Conservation (phyloP, 2,329 filamentous ascomycete species). For the Colletotrichum agaves region DNA sequence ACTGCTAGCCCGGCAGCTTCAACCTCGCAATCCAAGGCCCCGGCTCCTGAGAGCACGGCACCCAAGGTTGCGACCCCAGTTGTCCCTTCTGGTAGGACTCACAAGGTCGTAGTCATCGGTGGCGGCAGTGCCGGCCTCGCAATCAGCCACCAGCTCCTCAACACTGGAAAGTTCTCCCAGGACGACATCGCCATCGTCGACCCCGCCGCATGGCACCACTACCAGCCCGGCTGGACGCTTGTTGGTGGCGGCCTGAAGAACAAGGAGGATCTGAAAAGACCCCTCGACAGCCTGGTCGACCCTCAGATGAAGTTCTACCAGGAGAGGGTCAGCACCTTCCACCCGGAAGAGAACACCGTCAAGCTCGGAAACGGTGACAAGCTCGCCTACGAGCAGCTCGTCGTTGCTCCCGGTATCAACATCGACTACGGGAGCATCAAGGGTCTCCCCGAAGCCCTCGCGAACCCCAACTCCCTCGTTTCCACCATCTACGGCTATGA, state of each 20-base stretch:
- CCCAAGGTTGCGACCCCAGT: background rate
- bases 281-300: slow-evolving; percentile 63
- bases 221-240: slow-evolving; percentile 76
- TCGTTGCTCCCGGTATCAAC: slow-evolving; percentile 69
- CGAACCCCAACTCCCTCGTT: slow-evolving; percentile 57
- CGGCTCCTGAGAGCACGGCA: background rate
- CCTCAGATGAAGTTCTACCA: slow-evolving; percentile 71
- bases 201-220: slow-evolving; percentile 71
- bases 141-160: slow-evolving; percentile 75
- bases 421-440: slow-evolving; percentile 63
- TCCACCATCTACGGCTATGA: slow-evolving; percentile 69
- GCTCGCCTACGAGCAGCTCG: slow-evolving; percentile 71
- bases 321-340: slow-evolving; percentile 59
- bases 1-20: too few species aligned
- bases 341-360: slow-evolving; percentile 66
- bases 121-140: slow-evolving; percentile 73
- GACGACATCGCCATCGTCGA: slow-evolving; percentile 74
- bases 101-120: slow-evolving; percentile 75
- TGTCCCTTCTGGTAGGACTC: slow-evolving; percentile 43
- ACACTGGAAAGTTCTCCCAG: slow-evolving; percentile 63
- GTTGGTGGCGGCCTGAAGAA: slow-evolving; percentile 74
- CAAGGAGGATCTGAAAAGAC: slow-evolving; percentile 66
- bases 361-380: slow-evolving; percentile 65
- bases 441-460: slow-evolving; percentile 66
- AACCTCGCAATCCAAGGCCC: too few species aligned